Percentiles rank a stretch among this genome's conserved stretches.
Evolutionary conservation across 2,329 filamentous ascomycete species (phyloP).

Genomic region (Grosmannia huntii): DNA sequence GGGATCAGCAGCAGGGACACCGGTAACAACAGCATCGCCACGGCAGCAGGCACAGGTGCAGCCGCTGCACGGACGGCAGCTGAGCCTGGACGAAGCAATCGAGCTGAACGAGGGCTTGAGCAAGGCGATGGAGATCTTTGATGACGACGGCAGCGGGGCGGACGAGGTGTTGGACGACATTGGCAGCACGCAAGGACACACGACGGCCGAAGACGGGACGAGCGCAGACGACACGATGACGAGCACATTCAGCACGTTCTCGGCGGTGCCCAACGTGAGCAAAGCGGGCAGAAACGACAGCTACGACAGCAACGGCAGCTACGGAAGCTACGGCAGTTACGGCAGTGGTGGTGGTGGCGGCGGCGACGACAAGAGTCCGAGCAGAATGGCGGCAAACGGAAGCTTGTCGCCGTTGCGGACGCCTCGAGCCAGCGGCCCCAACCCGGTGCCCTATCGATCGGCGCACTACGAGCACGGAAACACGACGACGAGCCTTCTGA

Average conservation of each 20-base stretch:
- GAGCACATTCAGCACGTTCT: constrained; percentile 82
- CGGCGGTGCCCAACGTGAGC: constrained; percentile 58
- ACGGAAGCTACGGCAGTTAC: constrained; percentile 27
- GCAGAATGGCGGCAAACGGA: constrained; percentile 43
- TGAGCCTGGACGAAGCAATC: constrained; percentile 40
- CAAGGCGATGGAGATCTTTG: constrained; percentile 49
- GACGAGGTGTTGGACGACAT: constrained; percentile 8
- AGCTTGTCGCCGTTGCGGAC: constrained; percentile 18
- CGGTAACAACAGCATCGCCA: neutral
- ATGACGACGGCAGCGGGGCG: constrained; percentile 32
- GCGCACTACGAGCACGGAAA: constrained; percentile 40
- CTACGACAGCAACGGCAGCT: neutral
- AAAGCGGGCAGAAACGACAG: constrained; percentile 24
- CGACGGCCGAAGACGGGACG: constrained; percentile 23
- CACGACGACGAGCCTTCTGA: constrained; percentile 65
- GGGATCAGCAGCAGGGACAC: neutral
- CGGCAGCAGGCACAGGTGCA: constrained; percentile 3
- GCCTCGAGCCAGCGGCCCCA: constrained; percentile 8
- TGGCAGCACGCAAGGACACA: constrained; percentile 7
- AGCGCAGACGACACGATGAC: constrained; percentile 59
- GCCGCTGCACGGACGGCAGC: constrained; percentile 22
- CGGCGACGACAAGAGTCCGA: constrained; percentile 27
- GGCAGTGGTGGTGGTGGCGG: neutral
- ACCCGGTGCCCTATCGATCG: constrained; percentile 17
- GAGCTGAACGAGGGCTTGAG: constrained; percentile 42